A percentile compares a stretch with the other conserved stretches of the same genome.
Conservation (phyloP, 2,329 filamentous ascomycete genomes). For the Monosporascus ibericus region DNA sequence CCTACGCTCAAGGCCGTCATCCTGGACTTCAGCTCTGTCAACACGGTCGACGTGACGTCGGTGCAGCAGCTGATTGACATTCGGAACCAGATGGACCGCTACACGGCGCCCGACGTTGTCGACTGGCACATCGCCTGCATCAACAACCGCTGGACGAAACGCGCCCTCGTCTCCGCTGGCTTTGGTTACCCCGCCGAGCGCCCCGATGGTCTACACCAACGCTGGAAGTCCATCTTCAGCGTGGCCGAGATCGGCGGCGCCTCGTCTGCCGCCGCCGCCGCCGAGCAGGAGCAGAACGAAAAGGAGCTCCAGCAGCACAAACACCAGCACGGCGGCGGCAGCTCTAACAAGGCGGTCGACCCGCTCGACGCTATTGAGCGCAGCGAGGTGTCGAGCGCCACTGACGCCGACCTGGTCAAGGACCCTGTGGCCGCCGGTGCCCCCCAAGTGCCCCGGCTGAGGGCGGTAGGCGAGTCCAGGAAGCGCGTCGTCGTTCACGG, state of each 20-base stretch:
- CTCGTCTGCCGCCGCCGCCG: slow-evolving; percentile 61
- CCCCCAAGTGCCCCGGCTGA: not conserved
- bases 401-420: slow-evolving; percentile 13
- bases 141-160: slow-evolving; percentile 91
- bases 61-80: slow-evolving; percentile 91
- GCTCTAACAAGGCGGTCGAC: slow-evolving; percentile 9
- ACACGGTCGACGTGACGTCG: slow-evolving; percentile 89
- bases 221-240: slow-evolving; percentile 94
- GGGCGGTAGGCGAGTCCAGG: slow-evolving; percentile 7
- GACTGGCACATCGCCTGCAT: slow-evolving; percentile 97
- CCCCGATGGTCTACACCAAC: slow-evolving; percentile 46
- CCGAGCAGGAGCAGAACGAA: slow-evolving; percentile 58
- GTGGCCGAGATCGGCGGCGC: slow-evolving; percentile 78
- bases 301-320: slow-evolving; percentile 23
- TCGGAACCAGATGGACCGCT: slow-evolving; percentile 85
- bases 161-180: slow-evolving; percentile 77
- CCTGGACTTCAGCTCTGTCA: slow-evolving; percentile 87
- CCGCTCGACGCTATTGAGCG: slow-evolving; percentile 20
- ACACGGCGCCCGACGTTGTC: slow-evolving; percentile 71
- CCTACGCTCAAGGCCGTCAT: slow-evolving; percentile 84
- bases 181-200: slow-evolving; percentile 72
- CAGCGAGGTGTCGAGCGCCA: slow-evolving; percentile 15
- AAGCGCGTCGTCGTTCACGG: slow-evolving; percentile 66
- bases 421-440: slow-evolving; percentile 24
- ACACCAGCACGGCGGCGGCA: slow-evolving; percentile 4